These are phyloP conservation scores for Achlya hypogyna DNA, from an alignment of 352 stramenopile genomes.

Conservation along the genomic window DNA sequence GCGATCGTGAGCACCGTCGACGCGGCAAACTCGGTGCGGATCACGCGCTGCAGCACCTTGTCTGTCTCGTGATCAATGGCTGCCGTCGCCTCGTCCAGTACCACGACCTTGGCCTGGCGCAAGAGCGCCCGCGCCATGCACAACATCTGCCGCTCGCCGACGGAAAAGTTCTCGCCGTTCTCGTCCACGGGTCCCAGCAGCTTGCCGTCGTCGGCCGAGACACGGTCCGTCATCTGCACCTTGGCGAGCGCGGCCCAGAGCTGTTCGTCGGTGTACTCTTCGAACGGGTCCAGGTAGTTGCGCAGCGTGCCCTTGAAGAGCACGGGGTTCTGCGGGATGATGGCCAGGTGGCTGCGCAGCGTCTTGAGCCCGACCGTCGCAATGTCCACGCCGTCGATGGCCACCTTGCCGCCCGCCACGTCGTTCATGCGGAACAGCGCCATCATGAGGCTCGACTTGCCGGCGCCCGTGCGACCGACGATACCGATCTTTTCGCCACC, in stretches of 20 bases:
- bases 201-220: conserved; percentile 45
- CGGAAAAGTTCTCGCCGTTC: conserved; percentile 77
- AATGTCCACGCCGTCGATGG: conserved; percentile 24
- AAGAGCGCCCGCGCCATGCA: conserved; percentile 87
- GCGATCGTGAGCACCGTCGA: conserved; percentile 93
- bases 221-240: conserved; percentile 37
- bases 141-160: conserved; percentile 86
- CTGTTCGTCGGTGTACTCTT: conserved; percentile 46
- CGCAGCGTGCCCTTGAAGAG: conserved; percentile 75
- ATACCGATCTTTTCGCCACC: conserved; percentile 21
- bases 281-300: conserved; percentile 77
- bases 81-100: conserved; percentile 73
- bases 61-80: conserved; percentile 51
- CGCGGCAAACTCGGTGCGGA: conserved; percentile 75
- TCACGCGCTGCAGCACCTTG: conserved; percentile 33
- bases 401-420: conserved; percentile 37
- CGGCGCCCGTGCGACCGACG: conserved; percentile 23
- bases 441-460: conserved; percentile 24
- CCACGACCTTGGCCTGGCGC: conserved; percentile 82
- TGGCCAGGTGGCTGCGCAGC: conserved; percentile 21
- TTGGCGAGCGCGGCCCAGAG: conserved; percentile 51
- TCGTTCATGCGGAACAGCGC: conserved; percentile 35
- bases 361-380: conserved; percentile 19
- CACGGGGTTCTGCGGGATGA: conserved; percentile 26
- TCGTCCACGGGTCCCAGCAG: conserved; percentile 69